Base-by-base conservation (phyloP, 2,329 filamentous ascomycete species). In the Alternaria brassicae region DNA sequence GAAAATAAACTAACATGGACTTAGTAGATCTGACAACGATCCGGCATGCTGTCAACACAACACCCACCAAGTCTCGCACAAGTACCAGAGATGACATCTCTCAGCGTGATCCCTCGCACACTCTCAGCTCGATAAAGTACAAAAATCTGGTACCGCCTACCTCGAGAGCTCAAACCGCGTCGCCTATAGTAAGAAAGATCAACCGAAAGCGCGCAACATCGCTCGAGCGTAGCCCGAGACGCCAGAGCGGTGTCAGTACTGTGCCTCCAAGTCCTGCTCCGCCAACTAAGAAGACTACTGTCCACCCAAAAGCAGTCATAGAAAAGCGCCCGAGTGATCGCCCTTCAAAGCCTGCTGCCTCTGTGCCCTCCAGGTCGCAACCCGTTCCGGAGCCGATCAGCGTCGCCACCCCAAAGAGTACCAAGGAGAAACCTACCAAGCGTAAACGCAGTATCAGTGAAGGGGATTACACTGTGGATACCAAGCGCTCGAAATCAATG, bases 41-140 rank as follows among this genome's bases (percentile, higher is more conserved):
- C 19, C 62, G 62, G 15, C 51, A 28, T 36, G 54, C 61, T 30
- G 32, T 66, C 2, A 65, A 65, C 30, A 44, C 25, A 27, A 61
- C 63, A 44, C 65, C 65, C 9, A 58, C 50, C n/a, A 65, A 52
- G 28, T 12, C 27, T 21, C 53, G 51, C 17, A 41, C 23, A 6
- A 9, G 9, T 28, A 6, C 6, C 12, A 23, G 12, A 7, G 23
- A 10, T 13, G 34, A 23, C 25, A 50, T 10, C 25, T n/a, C n/a
- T 42, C 23, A 10, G 19, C 5, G 7, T 36, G 17, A 2, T n/a
- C 8, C 28, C 1, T 19, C 25, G 5, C 19, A 36, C 6, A 13
- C 40, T 17, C 30, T 30, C 25, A 23, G 19, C 25, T 36, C 48
- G n/a, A 36, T n/a, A 55, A 32, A 37, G 8, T 30, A 53, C 17